Evolutionary conservation across 2,329 filamentous ascomycete species (phyloP), one percentile per base, ranked within the genome.

Genomic region (Colletotrichum sp.): DNA sequence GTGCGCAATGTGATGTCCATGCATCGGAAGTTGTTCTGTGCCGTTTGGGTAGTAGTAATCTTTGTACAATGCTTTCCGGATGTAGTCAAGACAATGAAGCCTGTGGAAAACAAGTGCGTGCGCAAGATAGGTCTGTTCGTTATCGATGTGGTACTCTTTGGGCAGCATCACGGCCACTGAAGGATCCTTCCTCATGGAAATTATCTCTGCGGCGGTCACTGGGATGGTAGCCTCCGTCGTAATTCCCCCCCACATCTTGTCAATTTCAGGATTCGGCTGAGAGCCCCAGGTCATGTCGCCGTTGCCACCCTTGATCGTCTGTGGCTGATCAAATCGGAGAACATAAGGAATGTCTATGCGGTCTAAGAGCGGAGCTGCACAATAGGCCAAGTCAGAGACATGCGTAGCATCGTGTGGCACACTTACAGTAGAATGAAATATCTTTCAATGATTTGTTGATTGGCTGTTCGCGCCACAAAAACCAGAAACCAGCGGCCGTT

Each of bases 21-120:
- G 69, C 69, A 71, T 71, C 18, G 69, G 69, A 34, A 71, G 52
- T 6, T 43, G 12, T 8, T 66, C 69, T n/a, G 69, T 71, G 16
- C 69, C 69, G 34, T 71, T 71, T 6, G 61, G 61, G n/a, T 71
- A 71, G 30, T 71, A 71, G 9, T 71, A 66, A 18, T 71, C 48
- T 22, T 71, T 71, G 61, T 71, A 71, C 8, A 71, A 7, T 6
- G 69, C 69, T 25, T 71, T 71, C 36, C 69, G 61, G 30, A 71
- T 71, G 32, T 71, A 71, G 22, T 71, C n/a, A 8, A 71, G 69
- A 18, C 69, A 71, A 34, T 71, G 69, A 28, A 71, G 48, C 25
- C 61, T 25, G 48, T 71, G 69, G 48, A 71, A 71, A 27, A 71
- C 61, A 13, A 71, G 69, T 16, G 61, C 69, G 18, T 60, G 69